Base-by-base conservation (phyloP, 1,139 yeast genomes). In the Torulaspora globosa region DNA sequence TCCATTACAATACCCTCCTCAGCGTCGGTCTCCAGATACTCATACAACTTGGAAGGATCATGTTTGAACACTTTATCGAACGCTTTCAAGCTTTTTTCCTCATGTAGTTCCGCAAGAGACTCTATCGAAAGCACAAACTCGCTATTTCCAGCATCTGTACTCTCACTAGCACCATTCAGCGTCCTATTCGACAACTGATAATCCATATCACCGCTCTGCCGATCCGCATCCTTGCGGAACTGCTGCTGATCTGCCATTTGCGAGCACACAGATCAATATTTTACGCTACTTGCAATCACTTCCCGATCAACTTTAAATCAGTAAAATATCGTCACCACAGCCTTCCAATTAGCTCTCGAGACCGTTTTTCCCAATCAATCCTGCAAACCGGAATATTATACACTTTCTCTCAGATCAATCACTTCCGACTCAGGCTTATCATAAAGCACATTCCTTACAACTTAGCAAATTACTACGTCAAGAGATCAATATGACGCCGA, bases 1-100 rank as follows among this genome's bases (percentile, higher is more conserved):
- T 61, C 48, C 9, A 61, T 64, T 30, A 69, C 57, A 11, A 83
- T 62, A 0, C 89, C 90, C 3, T 56, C 55, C 4, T 54, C 49
- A 1, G 62, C 46, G 48, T 76, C 70, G 1, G 83, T 71, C 41
- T 71, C 59, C 46, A 74, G 70, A 6, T 53, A 48, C 16, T 46
- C 30, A 48, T 52, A 62, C 35, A 65, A 52, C 29, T 50, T 51
- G 7, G 49, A 39, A 2, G 57, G 50, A 15, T 53, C 51, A 32
- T 54, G 46, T 5, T 58, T 47, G 46, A 66, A 66, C n/a, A 56
- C 41, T 27, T 48, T 43, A 16, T 50, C 50, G 45, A 66, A 66
- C 36, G 51, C 52, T 12, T 51, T 51, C 29, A 68, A 51, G 2
- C 70, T 65, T 47, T 68, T 68, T 4, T 70, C 70, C 49, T 68